Base-by-base conservation (phyloP, 2,329 filamentous ascomycete genomes). In the Didymosphaeria variabile region DNA sequence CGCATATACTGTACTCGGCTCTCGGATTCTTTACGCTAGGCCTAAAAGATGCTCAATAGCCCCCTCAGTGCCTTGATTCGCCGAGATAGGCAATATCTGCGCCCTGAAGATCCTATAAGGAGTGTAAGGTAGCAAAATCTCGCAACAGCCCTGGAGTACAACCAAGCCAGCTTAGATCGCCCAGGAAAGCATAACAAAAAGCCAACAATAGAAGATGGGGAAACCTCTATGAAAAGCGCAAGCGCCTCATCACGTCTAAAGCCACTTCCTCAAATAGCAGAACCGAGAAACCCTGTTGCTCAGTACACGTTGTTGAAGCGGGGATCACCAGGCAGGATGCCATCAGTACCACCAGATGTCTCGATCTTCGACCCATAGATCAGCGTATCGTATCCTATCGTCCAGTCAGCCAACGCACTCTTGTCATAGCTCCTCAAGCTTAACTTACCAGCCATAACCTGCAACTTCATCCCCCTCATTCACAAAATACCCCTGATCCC, bases 391-490 rank as follows among this genome's bases (percentile, higher is more conserved):
- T 68, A 67, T 21, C 52, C 52, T 55, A 45, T 38, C 13, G 8
- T 8, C 8, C 52, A 55, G 52, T 32, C 29, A 47, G 23, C 23
- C 23, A 15, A 52, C n/a, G 17, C 21, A 6, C 10, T 31, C 21
- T 40, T 8, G 12, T 13, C 7, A 29, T 12, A 8, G 26, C 42
- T 19, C 21, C 13, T 9, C 1, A 2, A 7, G 17, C 19, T 3
- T 17, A n/a, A 44, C 52, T 21, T 34, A 19, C 61, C 66, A n/a
- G 52, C 61, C 64, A 64, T 64, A 10, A 68, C 34, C 17, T 63
- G 53, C 34, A 62, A 40, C 10, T 54, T 50, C 1, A n/a, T 23
- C 3, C 23, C 23, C 12, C 3, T 34, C n/a, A 50, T 63, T 54
- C 2, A 63, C 56, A 53, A 66, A 66, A 2, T 52, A 51, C n/a